Conservation (phyloP, 2,329 filamentous ascomycete genomes). For the Cryphonectria nitschkei region DNA sequence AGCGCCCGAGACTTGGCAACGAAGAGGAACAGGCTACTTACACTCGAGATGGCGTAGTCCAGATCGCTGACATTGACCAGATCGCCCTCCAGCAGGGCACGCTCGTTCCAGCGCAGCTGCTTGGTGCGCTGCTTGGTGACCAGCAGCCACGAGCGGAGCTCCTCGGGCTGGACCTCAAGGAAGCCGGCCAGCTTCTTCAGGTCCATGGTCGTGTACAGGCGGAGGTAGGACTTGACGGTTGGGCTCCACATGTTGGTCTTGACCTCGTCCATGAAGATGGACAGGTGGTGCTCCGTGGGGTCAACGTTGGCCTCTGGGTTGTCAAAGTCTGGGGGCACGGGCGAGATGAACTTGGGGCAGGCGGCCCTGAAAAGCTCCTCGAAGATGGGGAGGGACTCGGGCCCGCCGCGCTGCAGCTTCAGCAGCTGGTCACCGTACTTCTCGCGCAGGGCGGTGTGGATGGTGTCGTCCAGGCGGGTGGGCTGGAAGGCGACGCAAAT, state of each 20-base stretch:
- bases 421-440: constrained; percentile 99
- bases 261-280: constrained; percentile 99
- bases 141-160: constrained; percentile 88
- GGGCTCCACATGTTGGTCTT: constrained; percentile 99
- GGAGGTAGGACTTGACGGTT: constrained; percentile 96
- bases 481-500: constrained; percentile 99
- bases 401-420: constrained; percentile 93
- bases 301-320: constrained; percentile 95
- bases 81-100: constrained; percentile 88
- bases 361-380: constrained; percentile 97
- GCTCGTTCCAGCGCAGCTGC: constrained; percentile 92
- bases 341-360: constrained; percentile 99
- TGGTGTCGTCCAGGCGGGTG: constrained; percentile 95
- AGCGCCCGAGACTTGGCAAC: constrained; percentile 29
- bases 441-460: constrained; percentile 95
- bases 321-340: constrained; percentile 95
- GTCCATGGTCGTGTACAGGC: constrained; percentile 99
- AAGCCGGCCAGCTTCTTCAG: constrained; percentile 97
- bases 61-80: constrained; percentile 91
- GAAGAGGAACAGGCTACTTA: constrained; percentile 52
- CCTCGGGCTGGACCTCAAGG: constrained; percentile 95
- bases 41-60: constrained; percentile 94
- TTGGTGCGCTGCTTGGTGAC: constrained; percentile 99
- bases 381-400: constrained; percentile 92
- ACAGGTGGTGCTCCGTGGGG: constrained; percentile 94